Evolutionary conservation across 345 rosid genomes (phyloP).

Genomic region (Linum tenue): DNA sequence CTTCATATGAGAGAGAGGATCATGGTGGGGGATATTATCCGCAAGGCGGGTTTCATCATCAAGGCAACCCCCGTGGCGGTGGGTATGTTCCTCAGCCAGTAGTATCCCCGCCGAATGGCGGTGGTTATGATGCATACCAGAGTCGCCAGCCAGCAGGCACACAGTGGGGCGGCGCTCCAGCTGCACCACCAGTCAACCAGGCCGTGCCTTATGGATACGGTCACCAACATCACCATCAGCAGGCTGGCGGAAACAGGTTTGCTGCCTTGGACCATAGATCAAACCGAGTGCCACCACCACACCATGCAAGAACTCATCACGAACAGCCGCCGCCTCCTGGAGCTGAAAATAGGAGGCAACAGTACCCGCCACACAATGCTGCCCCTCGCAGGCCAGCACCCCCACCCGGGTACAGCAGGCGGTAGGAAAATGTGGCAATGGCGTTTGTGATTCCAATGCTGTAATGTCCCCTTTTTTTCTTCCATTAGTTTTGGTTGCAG

Average conservation of each 20-base stretch:
- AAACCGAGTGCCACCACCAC: slow-evolving; percentile 15
- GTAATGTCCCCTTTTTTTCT: background rate
- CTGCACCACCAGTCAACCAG: slow-evolving; percentile 28
- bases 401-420: background rate
- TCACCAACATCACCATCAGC: slow-evolving; percentile 25
- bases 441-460: too few species aligned
- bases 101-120: slow-evolving; percentile 1
- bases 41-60: slow-evolving; percentile 7
- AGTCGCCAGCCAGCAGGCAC: slow-evolving; percentile 29
- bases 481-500: background rate
- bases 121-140: slow-evolving; percentile 23
- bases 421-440: background rate
- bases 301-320: slow-evolving; percentile 10
- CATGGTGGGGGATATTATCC: slow-evolving; percentile 17
- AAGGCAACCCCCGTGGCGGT: slow-evolving; percentile 13
- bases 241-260: slow-evolving; percentile 22
- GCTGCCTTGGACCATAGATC: slow-evolving; percentile 29
- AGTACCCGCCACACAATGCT: slow-evolving; percentile 6
- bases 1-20: slow-evolving; percentile 22
- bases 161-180: slow-evolving; percentile 28
- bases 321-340: slow-evolving; percentile 6
- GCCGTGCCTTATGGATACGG: slow-evolving; percentile 28
- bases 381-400: slow-evolving; percentile 9
- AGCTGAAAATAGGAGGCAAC: slow-evolving; percentile 10
- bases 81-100: slow-evolving; percentile 19